These are phyloP conservation scores for Salvia rosmarinus DNA, from an alignment of 257 asterid species.

Conservation along the genomic window DNA sequence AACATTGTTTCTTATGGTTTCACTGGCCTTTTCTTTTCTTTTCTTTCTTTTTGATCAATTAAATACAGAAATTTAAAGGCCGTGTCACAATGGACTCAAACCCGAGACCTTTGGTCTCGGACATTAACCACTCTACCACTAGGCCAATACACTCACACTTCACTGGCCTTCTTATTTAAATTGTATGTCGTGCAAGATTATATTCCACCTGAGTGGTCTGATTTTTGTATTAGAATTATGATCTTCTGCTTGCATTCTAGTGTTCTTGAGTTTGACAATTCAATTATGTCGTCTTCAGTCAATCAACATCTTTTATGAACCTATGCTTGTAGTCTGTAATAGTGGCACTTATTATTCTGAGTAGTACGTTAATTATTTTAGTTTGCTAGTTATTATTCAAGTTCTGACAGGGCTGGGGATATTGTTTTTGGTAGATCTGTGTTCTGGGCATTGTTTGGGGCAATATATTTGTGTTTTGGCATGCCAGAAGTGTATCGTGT, in stretches of 20 bases:
- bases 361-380: background rate
- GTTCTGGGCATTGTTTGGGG: slow-evolving; percentile 98
- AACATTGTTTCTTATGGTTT: background rate
- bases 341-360: background rate
- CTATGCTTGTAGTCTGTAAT: background rate
- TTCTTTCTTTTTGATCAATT: too few relatives aligned
- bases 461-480: slow-evolving; percentile 95
- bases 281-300: background rate
- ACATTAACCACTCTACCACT: too few relatives aligned
- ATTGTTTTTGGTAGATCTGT: slow-evolving; percentile 67
- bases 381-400: background rate
- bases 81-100: too few relatives aligned
- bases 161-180: background rate
- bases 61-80: too few relatives aligned
- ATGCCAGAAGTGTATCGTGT: slow-evolving; percentile 97
- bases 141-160: too few relatives aligned
- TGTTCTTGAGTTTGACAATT: slow-evolving; percentile 13
- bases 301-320: background rate
- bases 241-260: slow-evolving; percentile 7
- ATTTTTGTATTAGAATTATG: background rate
- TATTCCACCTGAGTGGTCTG: slow-evolving; percentile 16
- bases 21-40: background rate
- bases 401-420: slow-evolving; percentile 22
- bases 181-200: background rate
- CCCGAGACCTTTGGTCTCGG: too few relatives aligned